Evolutionary conservation across 2,329 filamentous ascomycete species (phyloP).

Genomic region (Pseudogymnoascus sp.): DNA sequence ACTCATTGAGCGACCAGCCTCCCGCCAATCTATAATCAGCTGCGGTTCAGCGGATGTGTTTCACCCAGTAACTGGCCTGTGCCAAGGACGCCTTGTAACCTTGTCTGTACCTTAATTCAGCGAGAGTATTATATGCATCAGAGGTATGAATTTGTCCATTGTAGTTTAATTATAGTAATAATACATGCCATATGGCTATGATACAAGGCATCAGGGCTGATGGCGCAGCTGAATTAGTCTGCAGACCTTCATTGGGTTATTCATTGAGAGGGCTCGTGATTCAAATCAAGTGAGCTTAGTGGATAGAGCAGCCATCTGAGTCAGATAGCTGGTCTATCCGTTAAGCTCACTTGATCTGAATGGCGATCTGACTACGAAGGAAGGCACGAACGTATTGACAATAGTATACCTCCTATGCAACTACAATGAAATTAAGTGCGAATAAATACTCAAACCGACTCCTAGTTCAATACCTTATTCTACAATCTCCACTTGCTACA

Average conservation of each 20-base stretch:
- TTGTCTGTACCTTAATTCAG: neutral
- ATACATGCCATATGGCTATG: neutral
- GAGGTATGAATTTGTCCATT: neutral
- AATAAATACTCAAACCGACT: neutral
- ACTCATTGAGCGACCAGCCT: too few species aligned
- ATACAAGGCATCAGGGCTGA: neutral
- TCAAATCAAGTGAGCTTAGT: neutral
- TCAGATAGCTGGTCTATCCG: neutral
- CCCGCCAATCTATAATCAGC: too few species aligned
- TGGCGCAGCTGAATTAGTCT: neutral
- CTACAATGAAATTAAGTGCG: neutral
- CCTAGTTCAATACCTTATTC: neutral
- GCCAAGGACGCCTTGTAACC: too few species aligned
- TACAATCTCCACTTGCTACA: neutral
- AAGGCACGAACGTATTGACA: neutral
- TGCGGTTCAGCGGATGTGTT: too few species aligned
- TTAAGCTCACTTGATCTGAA: too few species aligned
- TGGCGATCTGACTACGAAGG: neutral
- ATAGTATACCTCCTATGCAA: neutral
- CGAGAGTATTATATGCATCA: neutral
- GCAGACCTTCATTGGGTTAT: neutral
- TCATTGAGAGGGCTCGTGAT: neutral
- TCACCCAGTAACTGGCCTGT: too few species aligned
- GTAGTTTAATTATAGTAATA: neutral
- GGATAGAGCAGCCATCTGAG: too few species aligned